These are phyloP conservation scores for Silybum marianum DNA, from an alignment of 129 eudicot genomes.

Conservation along the genomic window DNA sequence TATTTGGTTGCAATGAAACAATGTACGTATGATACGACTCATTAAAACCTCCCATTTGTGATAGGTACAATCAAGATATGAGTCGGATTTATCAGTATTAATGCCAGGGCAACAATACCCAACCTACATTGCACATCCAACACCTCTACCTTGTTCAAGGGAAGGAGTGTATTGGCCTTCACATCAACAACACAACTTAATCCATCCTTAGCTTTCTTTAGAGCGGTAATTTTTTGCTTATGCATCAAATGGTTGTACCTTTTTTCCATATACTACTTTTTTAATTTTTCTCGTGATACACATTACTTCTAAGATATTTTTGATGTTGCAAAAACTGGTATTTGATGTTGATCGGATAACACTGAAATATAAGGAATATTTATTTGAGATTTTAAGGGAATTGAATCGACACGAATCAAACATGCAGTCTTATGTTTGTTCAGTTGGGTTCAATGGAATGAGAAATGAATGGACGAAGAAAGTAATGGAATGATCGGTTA, in stretches of 20 bases:
- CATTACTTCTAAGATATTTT: not conserved
- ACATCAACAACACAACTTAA: constrained; percentile 43
- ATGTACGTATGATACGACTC: not conserved
- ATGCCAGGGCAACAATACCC: constrained; percentile 88
- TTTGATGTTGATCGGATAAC: not conserved
- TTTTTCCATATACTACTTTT: not conserved
- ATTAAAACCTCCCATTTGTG: not conserved
- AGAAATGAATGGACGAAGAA: constrained; percentile 20
- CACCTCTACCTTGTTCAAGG: constrained; percentile 81
- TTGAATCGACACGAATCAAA: constrained; percentile 17
- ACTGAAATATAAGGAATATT: not conserved
- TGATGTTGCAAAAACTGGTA: not conserved
- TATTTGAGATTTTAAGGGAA: constrained; percentile 4
- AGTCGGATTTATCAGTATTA: constrained; percentile 61
- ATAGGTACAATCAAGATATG: constrained; percentile 49
- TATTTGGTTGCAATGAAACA: not conserved
- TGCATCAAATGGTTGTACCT: constrained; percentile 13
- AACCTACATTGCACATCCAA: constrained; percentile 82
- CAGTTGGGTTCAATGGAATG: constrained; percentile 22
- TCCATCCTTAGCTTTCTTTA: constrained; percentile 14
- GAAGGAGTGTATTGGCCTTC: constrained; percentile 78
- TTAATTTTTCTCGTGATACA: not conserved
- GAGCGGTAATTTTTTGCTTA: not conserved
- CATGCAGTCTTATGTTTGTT: constrained; percentile 18
- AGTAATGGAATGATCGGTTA: not conserved